A percentile compares a stretch with the other conserved stretches of the same genome.
phyloP scores from a whole-genome alignment of 2,329 filamentous ascomycete genomes.

The Blumeriella jaapii region DNA sequence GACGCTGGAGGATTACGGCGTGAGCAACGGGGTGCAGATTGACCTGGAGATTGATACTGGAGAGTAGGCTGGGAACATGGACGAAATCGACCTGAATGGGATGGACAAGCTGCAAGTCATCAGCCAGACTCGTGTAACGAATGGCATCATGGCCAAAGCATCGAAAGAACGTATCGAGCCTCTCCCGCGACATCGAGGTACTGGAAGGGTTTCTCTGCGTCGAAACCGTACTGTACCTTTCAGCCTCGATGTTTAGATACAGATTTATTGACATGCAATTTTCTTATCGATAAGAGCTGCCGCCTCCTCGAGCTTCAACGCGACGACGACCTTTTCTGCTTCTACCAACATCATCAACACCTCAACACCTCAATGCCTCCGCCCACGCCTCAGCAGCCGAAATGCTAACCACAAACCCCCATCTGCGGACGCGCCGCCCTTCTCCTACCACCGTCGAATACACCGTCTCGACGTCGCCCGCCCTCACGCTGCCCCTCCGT shows the following conservation, averaged over 20 bases:
- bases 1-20: slow-evolving; percentile 82
- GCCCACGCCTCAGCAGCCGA: slow-evolving; percentile 8
- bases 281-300: slow-evolving; percentile 17
- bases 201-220: too few species aligned
- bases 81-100: not conserved
- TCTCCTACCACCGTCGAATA: slow-evolving; percentile 87
- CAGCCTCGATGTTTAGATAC: too few species aligned
- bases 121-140: not conserved
- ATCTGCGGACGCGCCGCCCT: slow-evolving; percentile 53
- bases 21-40: slow-evolving; percentile 67
- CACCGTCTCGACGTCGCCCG: slow-evolving; percentile 72
- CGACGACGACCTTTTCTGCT: slow-evolving; percentile 3
- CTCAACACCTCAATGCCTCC: too few species aligned
- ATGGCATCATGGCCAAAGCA: too few species aligned
- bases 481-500: slow-evolving; percentile 36
- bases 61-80: slow-evolving; percentile 15
- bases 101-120: not conserved
- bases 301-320: slow-evolving; percentile 3
- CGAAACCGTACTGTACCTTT: too few species aligned
- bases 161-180: too few species aligned
- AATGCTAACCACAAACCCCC: slow-evolving; percentile 52
- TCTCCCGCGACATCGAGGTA: too few species aligned
- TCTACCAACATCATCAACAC: slow-evolving; percentile 7
- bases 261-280: too few species aligned
- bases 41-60: slow-evolving; percentile 29